Evolutionary conservation across 2,329 filamentous ascomycete genomes (phyloP), one percentile per base, ranked within the genome.

Genomic region (Exophiala sp.): DNA sequence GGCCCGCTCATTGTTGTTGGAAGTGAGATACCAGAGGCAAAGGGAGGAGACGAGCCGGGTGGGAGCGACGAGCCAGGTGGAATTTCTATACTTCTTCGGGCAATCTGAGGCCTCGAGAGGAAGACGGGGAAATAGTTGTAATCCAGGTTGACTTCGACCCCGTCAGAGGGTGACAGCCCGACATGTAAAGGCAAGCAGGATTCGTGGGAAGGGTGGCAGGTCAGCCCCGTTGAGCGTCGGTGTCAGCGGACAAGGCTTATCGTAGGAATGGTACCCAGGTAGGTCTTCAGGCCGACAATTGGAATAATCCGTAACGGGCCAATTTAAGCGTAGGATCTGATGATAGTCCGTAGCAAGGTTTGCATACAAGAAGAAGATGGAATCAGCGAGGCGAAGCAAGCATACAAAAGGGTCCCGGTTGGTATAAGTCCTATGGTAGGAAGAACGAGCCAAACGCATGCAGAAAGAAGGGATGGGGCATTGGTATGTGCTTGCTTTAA

Each of bases 111-210:
- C 54, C 54, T 55, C 54, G 54, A 47, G 51, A 49, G 51, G 50
- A 56, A 45, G 50, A 45, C 36, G 14, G 29, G 38, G 38, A 54
- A 18, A 40, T 50, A 32, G 11, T 18, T 46, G 46, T 47, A 45
- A 60, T 55, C 57, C 57, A 60, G 57, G 38, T 46, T 60, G 57
- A 52, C 20, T 46, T 42, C 40, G 52, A 57, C 57, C 54, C 57
- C 51, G 45, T 51, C 44, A 54, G 42, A 55, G 47, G 57, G 42
- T 51, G 43, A 51, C 54, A 39, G 38, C 38, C 16, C 49, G 51
- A 57, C 57, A 60, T 60, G 57, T 60, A 60, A 60, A 57, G 54
- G 46, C 34, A 54, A 39, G 44, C 41, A 50, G 46, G 44, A 43
- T 45, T 43, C 24, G 20, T 38, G 41, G 41, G 44, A 53, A 50